Conservation (phyloP, 2,329 filamentous ascomycete genomes). For the Ophiostoma sp. region DNA sequence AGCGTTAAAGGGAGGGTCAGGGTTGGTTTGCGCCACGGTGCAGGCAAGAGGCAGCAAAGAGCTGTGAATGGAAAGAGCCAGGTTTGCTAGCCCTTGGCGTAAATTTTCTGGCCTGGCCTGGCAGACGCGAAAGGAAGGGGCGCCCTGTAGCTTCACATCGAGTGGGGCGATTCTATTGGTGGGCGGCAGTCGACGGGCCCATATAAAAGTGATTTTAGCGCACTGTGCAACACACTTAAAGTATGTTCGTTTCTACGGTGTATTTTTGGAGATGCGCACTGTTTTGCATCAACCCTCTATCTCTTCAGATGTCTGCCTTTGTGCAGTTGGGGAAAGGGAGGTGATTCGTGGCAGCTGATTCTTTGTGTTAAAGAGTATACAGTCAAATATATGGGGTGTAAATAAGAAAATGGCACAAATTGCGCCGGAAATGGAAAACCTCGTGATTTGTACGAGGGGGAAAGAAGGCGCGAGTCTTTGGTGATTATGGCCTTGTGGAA, state of each 20-base stretch:
- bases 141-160: slow-evolving; percentile 17
- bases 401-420: too few species aligned
- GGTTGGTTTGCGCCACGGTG: slow-evolving; percentile 20
- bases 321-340: slow-evolving; percentile 1
- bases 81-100: slow-evolving; percentile 22
- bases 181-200: not conserved
- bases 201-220: not conserved
- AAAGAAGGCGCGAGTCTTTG: not conserved
- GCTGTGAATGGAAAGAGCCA: slow-evolving; percentile 19
- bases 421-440: not conserved
- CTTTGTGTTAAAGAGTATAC: not conserved
- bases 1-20: not conserved
- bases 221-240: not conserved
- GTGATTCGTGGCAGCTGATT: not conserved
- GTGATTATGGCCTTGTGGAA: not conserved
- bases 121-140: slow-evolving; percentile 18
- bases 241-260: not conserved
- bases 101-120: slow-evolving; percentile 24
- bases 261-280: not conserved
- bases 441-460: not conserved
- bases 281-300: not conserved
- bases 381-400: not conserved
- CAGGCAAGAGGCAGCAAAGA: not conserved
- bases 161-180: not conserved
- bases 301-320: not conserved